These are phyloP conservation scores for Aspergillus cavernicola DNA, from an alignment of 495 filamentous ascomycete genomes.

Conservation along the genomic window DNA sequence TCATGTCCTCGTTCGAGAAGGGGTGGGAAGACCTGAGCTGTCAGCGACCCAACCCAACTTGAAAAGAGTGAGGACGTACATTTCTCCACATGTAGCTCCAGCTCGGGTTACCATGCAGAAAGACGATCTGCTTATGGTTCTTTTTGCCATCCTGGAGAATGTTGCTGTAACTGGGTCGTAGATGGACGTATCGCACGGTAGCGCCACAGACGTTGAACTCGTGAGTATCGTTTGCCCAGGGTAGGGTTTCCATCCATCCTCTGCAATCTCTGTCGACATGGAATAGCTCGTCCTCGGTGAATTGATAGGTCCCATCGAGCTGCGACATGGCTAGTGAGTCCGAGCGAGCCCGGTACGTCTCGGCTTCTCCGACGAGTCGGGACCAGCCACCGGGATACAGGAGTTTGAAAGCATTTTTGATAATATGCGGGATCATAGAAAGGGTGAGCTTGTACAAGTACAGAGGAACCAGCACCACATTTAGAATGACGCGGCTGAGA, in stretches of 20 bases:
- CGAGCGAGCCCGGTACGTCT: neutral
- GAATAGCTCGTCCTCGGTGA: neutral
- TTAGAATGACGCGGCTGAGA: neutral
- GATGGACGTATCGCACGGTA: neutral
- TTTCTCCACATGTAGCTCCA: conserved; percentile 5
- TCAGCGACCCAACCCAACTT: neutral
- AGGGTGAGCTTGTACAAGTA: neutral
- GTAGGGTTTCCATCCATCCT: neutral
- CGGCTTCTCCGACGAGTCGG: neutral
- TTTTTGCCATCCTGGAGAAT: neutral
- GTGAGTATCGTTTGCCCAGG: neutral
- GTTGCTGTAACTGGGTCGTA: neutral
- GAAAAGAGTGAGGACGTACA: neutral
- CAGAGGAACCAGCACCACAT: neutral
- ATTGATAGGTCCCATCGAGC: neutral
- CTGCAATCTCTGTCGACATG: neutral
- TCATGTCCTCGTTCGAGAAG: neutral
- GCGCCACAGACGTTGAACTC: neutral
- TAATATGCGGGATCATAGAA: neutral
- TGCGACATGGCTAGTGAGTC: neutral
- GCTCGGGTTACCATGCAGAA: neutral
- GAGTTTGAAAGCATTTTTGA: neutral
- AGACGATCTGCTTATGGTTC: neutral
- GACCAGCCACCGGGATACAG: neutral
- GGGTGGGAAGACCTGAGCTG: neutral